These are phyloP conservation scores for Kluyveromyces marxianus DNA, from an alignment of 1,139 yeast genomes.

Conservation along the genomic window DNA sequence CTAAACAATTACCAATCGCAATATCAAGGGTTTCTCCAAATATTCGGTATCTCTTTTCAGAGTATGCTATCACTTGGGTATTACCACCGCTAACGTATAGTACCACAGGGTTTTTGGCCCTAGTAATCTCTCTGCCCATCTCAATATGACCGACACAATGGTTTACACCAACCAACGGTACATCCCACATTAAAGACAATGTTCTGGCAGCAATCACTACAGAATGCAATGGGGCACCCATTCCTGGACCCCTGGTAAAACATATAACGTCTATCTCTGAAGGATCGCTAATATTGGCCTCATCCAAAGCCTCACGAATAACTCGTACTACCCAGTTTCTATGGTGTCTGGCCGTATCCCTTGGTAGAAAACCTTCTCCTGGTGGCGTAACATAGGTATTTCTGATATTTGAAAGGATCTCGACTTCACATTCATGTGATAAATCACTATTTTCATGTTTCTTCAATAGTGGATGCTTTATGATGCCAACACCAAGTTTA, in stretches of 20 bases:
- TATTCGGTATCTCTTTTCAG: conserved; percentile 84
- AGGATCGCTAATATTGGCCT: conserved; percentile 43
- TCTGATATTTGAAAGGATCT: conserved; percentile 76
- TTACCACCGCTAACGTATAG: conserved; percentile 96
- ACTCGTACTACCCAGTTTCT: conserved; percentile 90
- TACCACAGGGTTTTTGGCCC: conserved; percentile 92
- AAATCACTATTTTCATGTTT: conserved; percentile 36
- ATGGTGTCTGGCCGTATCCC: conserved; percentile 96
- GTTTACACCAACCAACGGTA: conserved; percentile 89
- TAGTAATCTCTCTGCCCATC: conserved; percentile 97
- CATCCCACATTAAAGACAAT: conserved; percentile 66
- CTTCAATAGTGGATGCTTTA: conserved; percentile 54
- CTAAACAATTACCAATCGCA: conserved; percentile 95
- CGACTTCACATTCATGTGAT: conserved; percentile 39
- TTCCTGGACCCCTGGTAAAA: conserved; percentile 97
- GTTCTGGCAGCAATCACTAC: conserved; percentile 93
- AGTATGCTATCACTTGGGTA: conserved; percentile 95
- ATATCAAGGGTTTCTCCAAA: conserved; percentile 97
- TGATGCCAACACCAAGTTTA: conserved; percentile 88
- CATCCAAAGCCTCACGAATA: conserved; percentile 56
- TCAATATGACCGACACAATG: conserved; percentile 98
- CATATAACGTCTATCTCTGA: conserved; percentile 81
- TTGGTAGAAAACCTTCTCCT: conserved; percentile 93
- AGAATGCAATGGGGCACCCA: conserved; percentile 97
- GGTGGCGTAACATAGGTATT: conserved; percentile 96